Percentiles rank a stretch among this genome's conserved stretches.
Evolutionary conservation across 306 rosid species (phyloP).

Genomic region (Rosa multiflora): DNA sequence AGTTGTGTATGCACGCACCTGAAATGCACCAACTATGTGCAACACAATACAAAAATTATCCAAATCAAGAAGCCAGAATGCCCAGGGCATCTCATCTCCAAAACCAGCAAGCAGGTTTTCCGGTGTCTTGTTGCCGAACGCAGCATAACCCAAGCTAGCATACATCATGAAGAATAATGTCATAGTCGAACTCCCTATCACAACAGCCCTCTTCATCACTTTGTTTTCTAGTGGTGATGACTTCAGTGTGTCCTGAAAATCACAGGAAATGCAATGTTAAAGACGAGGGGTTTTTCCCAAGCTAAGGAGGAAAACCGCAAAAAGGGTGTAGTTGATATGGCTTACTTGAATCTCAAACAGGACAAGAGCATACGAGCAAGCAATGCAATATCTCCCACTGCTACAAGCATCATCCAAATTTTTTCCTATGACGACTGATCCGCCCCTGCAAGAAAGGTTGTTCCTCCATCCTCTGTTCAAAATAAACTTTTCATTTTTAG

Average conservation of each 20-base stretch:
- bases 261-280: neutral
- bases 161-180: conserved; percentile 43
- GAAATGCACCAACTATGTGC: conserved; percentile 73
- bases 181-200: conserved; percentile 49
- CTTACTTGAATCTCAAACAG: conserved; percentile 49
- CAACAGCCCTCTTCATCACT: conserved; percentile 57
- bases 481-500: neutral
- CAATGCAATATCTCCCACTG: conserved; percentile 59
- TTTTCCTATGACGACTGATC: conserved; percentile 39
- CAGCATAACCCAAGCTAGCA: conserved; percentile 64
- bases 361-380: conserved; percentile 38
- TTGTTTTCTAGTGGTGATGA: conserved; percentile 65
- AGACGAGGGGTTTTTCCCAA: neutral
- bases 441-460: conserved; percentile 39
- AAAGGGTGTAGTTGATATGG: neutral
- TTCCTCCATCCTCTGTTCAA: conserved; percentile 42
- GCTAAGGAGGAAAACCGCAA: neutral
- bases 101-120: conserved; percentile 66
- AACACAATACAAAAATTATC: conserved; percentile 54
- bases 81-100: conserved; percentile 45
- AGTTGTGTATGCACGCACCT: conserved; percentile 33
- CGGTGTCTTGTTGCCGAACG: conserved; percentile 58
- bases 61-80: conserved; percentile 53
- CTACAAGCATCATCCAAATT: conserved; percentile 50
- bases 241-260: conserved; percentile 63